Percentiles rank a stretch among this genome's conserved stretches.
phyloP scores from a whole-genome alignment of 495 filamentous ascomycete genomes.

The Aspergillus bertholletiae region DNA sequence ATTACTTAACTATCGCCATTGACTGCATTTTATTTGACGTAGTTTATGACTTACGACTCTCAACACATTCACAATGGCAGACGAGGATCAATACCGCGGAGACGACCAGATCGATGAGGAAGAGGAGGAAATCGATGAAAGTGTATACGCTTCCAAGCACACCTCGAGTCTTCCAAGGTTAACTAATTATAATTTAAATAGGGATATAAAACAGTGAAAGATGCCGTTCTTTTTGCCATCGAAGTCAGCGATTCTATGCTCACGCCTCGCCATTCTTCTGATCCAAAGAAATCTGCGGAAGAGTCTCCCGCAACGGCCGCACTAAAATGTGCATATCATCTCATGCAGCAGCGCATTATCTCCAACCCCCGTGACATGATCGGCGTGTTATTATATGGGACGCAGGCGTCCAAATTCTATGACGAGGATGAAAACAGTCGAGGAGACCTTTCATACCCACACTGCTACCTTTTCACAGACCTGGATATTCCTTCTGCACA shows the following conservation, averaged over 20 bases:
- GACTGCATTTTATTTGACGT: not conserved
- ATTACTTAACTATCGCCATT: not conserved
- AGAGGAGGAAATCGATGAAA: conserved; percentile 71
- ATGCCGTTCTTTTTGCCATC: conserved; percentile 95
- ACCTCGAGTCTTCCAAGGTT: conserved; percentile 4
- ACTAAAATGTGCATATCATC: conserved; percentile 86
- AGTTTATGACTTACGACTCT: not conserved
- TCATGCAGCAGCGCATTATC: conserved; percentile 98
- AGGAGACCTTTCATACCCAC: conserved; percentile 68
- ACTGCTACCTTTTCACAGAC: conserved; percentile 90
- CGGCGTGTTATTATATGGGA: conserved; percentile 91
- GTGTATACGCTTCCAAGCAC: conserved; percentile 39
- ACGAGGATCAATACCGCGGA: conserved; percentile 36
- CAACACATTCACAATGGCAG: conserved; percentile 33
- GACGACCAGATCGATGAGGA: conserved; percentile 60
- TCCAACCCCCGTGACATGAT: conserved; percentile 97
- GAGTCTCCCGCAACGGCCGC: conserved; percentile 76
- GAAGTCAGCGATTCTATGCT: conserved; percentile 94
- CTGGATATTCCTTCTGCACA: conserved; percentile 81
- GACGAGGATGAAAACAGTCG: conserved; percentile 60
- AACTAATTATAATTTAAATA: conserved; percentile 28
- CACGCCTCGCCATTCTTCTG: conserved; percentile 54
- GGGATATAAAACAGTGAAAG: conserved; percentile 89
- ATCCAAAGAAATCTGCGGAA: conserved; percentile 67
- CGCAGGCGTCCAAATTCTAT: conserved; percentile 78